phyloP scores from a whole-genome alignment of 495 filamentous ascomycete species.

The Filosporella fistucella region DNA sequence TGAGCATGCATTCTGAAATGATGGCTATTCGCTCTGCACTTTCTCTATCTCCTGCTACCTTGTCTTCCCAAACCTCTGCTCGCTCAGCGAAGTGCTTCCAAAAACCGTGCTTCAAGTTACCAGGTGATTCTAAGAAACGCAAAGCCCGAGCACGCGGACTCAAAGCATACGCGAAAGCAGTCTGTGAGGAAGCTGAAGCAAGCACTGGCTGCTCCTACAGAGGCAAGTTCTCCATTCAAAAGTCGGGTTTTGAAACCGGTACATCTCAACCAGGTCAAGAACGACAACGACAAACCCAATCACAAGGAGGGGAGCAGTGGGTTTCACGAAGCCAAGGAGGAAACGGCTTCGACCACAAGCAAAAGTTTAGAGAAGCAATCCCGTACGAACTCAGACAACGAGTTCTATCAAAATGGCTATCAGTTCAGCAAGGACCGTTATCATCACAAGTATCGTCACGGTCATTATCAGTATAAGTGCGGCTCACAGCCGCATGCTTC shows the following conservation, averaged over 20 bases:
- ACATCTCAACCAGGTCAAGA: constrained; percentile 34
- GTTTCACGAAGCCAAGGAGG: constrained; percentile 24
- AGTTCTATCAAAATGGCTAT: constrained; percentile 20
- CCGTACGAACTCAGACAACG: constrained; percentile 23
- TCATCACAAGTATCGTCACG: constrained; percentile 19
- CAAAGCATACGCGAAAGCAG: constrained; percentile 37
- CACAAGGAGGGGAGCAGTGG: constrained; percentile 21
- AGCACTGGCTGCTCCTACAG: constrained; percentile 20
- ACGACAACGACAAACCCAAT: constrained; percentile 16
- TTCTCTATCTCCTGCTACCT: constrained; percentile 32
- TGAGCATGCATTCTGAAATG: constrained; percentile 52
- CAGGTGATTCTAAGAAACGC: constrained; percentile 39
- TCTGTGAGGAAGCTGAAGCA: constrained; percentile 30
- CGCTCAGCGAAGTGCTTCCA: constrained; percentile 25
- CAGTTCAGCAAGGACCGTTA: constrained; percentile 8
- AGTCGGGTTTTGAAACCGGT: constrained; percentile 43
- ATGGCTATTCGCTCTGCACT: constrained; percentile 50
- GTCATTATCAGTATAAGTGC: constrained; percentile 18
- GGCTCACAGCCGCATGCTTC: constrained; percentile 11
- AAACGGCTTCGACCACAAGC: constrained; percentile 21
- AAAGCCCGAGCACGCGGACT: constrained; percentile 37
- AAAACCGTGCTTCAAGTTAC: constrained; percentile 46
- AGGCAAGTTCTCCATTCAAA: constrained; percentile 34
- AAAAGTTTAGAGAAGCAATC: constrained; percentile 29
- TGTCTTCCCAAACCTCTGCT: constrained; percentile 33